These are phyloP conservation scores for Mesembryanthemum crystallinum DNA, from an alignment of 148 eudicot genomes.

Conservation along the genomic window DNA sequence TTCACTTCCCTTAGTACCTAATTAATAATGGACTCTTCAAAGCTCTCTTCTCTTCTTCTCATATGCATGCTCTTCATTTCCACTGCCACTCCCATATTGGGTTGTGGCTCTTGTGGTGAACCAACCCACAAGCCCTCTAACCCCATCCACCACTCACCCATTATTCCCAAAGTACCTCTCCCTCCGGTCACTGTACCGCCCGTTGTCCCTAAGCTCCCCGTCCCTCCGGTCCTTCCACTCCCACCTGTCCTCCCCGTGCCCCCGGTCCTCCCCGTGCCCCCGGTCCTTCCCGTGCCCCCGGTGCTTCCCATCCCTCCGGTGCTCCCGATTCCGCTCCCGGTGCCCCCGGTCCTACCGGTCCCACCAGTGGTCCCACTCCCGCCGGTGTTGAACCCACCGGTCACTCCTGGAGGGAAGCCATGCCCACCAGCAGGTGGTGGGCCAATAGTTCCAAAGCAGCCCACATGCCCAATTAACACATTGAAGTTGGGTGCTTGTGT, in stretches of 20 bases:
- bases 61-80: conserved; percentile 67
- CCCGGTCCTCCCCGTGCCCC: conserved; percentile 26
- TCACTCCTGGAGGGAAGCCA: conserved; percentile 30
- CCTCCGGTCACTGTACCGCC: conserved; percentile 31
- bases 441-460: conserved; percentile 17
- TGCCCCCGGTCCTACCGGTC: conserved; percentile 30
- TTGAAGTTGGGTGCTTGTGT: conserved; percentile 86
- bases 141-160: background rate
- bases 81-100: conserved; percentile 51
- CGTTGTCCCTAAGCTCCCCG: conserved; percentile 27
- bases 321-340: conserved; percentile 1
- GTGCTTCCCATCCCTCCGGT: conserved; percentile 29
- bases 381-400: conserved; percentile 26
- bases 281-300: conserved; percentile 25
- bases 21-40: conserved; percentile 48
- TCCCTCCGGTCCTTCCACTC: conserved; percentile 28
- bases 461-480: conserved; percentile 67
- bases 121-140: conserved; percentile 26
- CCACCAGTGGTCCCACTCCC: conserved; percentile 16
- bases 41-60: conserved; percentile 51
- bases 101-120: conserved; percentile 52
- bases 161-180: background rate
- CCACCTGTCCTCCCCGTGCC: too few relatives aligned
- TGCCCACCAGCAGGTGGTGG: conserved; percentile 47
- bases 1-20: conserved; percentile 15